Percentiles rank a stretch among this genome's conserved stretches.
Evolutionary conservation across 2,329 filamentous ascomycete genomes (phyloP).

Genomic region (Bretziella fagacearum): DNA sequence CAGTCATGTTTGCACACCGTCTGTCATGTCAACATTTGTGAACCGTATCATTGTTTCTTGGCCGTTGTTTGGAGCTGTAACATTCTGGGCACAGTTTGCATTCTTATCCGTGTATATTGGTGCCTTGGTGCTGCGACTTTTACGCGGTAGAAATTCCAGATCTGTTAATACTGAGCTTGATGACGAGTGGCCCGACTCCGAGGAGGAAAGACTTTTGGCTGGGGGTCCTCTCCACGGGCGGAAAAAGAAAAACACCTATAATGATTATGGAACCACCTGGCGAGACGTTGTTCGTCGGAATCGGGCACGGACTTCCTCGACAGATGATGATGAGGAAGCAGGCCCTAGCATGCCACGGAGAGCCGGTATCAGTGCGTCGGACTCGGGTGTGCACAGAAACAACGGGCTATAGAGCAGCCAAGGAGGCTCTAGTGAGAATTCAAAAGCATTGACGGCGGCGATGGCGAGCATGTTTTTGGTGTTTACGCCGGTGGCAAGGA

Average conservation of each 20-base stretch:
- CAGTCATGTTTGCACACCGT: constrained; percentile 64
- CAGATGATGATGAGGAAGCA: no score
- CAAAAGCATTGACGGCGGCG: background rate
- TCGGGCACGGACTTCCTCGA: background rate
- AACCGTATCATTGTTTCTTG: constrained; percentile 88
- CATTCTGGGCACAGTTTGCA: constrained; percentile 91
- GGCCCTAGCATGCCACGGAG: no score
- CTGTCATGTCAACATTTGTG: constrained; percentile 78
- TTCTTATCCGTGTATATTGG: constrained; percentile 75
- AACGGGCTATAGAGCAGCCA: no score
- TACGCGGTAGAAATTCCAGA: constrained; percentile 61
- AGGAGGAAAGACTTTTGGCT: constrained; percentile 85
- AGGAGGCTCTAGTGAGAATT: background rate
- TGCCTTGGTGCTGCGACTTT: constrained; percentile 60
- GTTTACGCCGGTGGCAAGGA: background rate
- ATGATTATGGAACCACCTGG: constrained; percentile 11
- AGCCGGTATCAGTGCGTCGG: no score
- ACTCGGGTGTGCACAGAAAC: no score
- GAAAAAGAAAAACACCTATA: constrained; percentile 32
- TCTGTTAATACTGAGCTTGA: constrained; percentile 49
- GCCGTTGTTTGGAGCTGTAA: constrained; percentile 81
- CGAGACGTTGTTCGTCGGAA: constrained; percentile 4
- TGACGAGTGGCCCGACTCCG: constrained; percentile 76
- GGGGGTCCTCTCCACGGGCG: constrained; percentile 40
- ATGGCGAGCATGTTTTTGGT: background rate